Base-by-base conservation (phyloP, 768 basidiomycete species). In the Rubroboletus pulcherrimus region DNA sequence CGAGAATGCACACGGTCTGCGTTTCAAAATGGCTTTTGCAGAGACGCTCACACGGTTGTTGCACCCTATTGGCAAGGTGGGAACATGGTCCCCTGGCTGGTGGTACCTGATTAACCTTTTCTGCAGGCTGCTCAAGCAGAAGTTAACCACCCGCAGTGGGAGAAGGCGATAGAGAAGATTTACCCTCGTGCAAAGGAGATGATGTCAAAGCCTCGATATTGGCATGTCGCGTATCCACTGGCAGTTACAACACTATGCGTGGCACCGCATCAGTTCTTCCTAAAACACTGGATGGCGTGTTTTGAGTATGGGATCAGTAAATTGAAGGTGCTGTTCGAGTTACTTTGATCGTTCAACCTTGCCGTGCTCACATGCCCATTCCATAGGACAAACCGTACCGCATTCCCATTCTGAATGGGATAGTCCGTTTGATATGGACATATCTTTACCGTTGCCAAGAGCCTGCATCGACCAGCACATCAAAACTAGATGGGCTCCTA, bases 381-480 rank as follows among this genome's bases (percentile, higher is more conserved):
- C 17, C 17, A n/a, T 54, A 96, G 93, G 94, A 97, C 63, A 89
- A 87, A 59, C 77, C 84, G 0, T 77, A 80, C 53, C 83, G 93
- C 12, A 74, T 81, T 0, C 78, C 83, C 2, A 80, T 91, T 21
- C 77, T 95, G 74, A 95, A 94, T 61, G 90, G 91, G 12, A 81
- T 90, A 53, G 68, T 93, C 58, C 85, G 95, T 9, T 71, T 97
- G 40, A 73, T 94, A 34, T 98, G 94, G 95, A 91, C 93, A 2
- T 98, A 97, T 70, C 77, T 97, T n/a, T 95, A 92, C 66, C 87
- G 95, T 15, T 95, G 93, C 66, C 85, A 88, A 59, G 95, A 98
- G 70, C 80, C 89, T 6, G 75, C 83, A 2, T 89, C 93, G 0
- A 87, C 89, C 3, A 85, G 84, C n/a, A 83, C 85, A n/a, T 74